Conservation (phyloP, 345 rosid species). For the Linum tenue region DNA sequence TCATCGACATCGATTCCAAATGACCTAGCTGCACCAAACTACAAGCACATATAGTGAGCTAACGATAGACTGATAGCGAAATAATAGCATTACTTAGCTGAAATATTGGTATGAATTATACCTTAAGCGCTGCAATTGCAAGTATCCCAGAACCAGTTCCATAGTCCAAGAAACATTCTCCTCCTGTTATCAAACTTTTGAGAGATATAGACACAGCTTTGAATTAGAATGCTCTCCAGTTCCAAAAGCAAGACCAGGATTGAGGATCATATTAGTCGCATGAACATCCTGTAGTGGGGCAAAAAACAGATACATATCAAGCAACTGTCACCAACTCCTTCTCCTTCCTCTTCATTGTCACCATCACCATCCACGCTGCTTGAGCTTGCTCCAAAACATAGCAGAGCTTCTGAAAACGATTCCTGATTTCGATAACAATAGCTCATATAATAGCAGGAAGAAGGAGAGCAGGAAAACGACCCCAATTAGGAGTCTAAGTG, state of each 20-base stretch:
- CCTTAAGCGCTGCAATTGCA: constrained; percentile 87
- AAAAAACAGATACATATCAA: constrained; percentile 29
- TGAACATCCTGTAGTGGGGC: constrained; percentile 31
- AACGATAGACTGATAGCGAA: no score
- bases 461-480: neutral
- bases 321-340: constrained; percentile 28
- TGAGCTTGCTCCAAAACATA: constrained; percentile 79
- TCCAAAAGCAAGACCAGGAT: constrained; percentile 89
- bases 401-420: constrained; percentile 66
- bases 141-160: constrained; percentile 94
- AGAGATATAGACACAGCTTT: constrained; percentile 61
- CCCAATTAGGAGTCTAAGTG: neutral
- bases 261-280: constrained; percentile 65
- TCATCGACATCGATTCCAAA: constrained; percentile 72
- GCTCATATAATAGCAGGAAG: neutral
- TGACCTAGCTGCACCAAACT: constrained; percentile 70
- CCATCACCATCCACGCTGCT: constrained; percentile 41
- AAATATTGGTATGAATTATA: constrained; percentile 11
- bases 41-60: neutral
- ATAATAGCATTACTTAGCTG: no score
- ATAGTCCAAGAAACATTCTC: constrained; percentile 70
- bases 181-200: constrained; percentile 49
- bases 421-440: constrained; percentile 29
- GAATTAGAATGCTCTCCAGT: constrained; percentile 88
- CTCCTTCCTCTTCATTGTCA: neutral